phyloP scores from a whole-genome alignment of 2,329 filamentous ascomycete genomes.

The Coniochaeta sp. region DNA sequence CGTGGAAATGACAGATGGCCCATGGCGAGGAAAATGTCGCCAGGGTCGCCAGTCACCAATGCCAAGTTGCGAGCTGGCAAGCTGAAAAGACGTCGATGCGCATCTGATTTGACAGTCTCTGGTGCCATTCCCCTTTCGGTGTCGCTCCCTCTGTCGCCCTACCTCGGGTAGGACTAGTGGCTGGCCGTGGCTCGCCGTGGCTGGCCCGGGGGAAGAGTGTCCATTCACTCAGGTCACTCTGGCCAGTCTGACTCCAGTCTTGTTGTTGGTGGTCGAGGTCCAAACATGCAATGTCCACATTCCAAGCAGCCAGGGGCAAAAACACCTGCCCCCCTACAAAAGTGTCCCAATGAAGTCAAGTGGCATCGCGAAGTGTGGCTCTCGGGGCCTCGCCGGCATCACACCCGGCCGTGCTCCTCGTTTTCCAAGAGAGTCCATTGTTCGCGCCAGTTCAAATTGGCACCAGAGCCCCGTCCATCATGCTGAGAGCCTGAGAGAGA shows the following conservation, averaged over 20 bases:
- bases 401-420: not conserved
- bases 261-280: too few species aligned
- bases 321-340: not conserved
- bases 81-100: not conserved
- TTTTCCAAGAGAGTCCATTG: not conserved
- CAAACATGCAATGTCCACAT: not conserved
- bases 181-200: not conserved
- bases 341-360: not conserved
- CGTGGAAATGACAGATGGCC: not conserved
- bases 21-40: too few species aligned
- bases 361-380: not conserved
- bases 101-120: not conserved
- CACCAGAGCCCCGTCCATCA: not conserved
- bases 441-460: not conserved
- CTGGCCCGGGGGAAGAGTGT: not conserved
- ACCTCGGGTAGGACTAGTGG: not conserved
- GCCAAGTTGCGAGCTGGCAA: not conserved
- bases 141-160: not conserved
- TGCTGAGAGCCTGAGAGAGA: too few species aligned
- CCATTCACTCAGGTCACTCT: too few species aligned
- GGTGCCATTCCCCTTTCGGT: not conserved
- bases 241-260: too few species aligned
- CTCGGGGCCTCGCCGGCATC: constrained; percentile 1
- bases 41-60: too few species aligned
- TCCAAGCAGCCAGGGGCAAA: not conserved